phyloP scores from a whole-genome alignment of 495 filamentous ascomycete species.

The Cercophora samala region DNA sequence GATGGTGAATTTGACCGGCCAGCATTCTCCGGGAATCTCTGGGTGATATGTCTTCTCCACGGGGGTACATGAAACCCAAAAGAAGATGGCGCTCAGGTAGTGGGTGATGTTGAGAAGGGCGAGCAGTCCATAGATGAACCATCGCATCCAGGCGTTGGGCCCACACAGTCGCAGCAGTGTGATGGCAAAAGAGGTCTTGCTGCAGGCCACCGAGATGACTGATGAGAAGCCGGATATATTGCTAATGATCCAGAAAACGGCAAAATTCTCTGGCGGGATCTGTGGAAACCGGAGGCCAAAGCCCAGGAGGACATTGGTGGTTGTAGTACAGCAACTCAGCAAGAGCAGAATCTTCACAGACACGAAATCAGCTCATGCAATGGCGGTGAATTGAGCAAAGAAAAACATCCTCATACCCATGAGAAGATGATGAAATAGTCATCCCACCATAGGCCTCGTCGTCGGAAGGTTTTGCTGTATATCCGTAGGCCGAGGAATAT shows the following conservation, averaged over 20 bases:
- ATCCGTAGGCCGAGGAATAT: constrained; percentile 32
- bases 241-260: constrained; percentile 18
- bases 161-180: constrained; percentile 28
- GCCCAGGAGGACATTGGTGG: constrained; percentile 17
- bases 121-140: constrained; percentile 32
- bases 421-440: constrained; percentile 34
- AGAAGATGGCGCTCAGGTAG: constrained; percentile 40
- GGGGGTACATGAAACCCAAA: constrained; percentile 38
- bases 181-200: constrained; percentile 39
- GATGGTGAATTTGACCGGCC: constrained; percentile 22
- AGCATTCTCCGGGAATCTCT: constrained; percentile 32
- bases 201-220: constrained; percentile 26
- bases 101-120: constrained; percentile 37
- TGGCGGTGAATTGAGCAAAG: too few species aligned
- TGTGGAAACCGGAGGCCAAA: constrained; percentile 18
- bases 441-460: constrained; percentile 33
- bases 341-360: constrained; percentile 20
- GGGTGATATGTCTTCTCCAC: constrained; percentile 39
- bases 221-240: constrained; percentile 25
- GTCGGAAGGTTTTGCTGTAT: constrained; percentile 33
- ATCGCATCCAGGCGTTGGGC: constrained; percentile 24
- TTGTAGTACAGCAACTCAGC: constrained; percentile 11
- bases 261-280: constrained; percentile 20
- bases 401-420: constrained; percentile 29
- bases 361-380: background rate